Evolutionary conservation across 1,284 basidiomycete genomes (phyloP), one percentile per base, ranked within the genome.

Genomic region (Ustilago hordei): DNA sequence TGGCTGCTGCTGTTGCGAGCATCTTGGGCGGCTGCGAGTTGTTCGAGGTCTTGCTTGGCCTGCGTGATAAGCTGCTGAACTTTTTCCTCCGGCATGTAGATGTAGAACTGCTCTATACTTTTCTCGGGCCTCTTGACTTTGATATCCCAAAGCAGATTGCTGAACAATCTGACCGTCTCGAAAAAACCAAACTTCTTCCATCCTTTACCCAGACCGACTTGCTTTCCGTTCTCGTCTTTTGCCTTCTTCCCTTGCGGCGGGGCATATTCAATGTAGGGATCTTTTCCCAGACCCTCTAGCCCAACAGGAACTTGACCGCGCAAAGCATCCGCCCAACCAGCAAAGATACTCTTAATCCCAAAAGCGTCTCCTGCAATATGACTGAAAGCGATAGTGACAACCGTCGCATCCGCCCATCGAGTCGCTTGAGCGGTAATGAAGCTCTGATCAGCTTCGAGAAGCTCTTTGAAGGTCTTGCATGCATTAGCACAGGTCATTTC

Each of bases 391-490:
- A 71, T 61, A 5, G 59, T 59, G 17, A 71, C 52, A 4, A 31
- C 61, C 0, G 69, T 71, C 3, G 69, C 58, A 36, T 71, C 69
- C 2, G 32, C 12, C 53, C 48, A 71, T 23, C n/a, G 23, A 2
- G 69, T 71, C 17, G 69, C 69, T 9, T 65, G 63, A 3, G 69
- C 69, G 1, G 69, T 71, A 17, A 71, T 17, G 17, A 48, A 71
- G 6, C 55, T 45, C 41, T 71, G 69, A 41, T 71, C 69, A 8
- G 53, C 32, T 19, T 31, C 28, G 13, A 71, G 31, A 8, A 71
- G 45, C 52, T 71, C 48, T 35, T 62, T 65, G 19, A 39, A 65
- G 2, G 55, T 58, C 6, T 35, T 56, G 31, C 55, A 54, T 2
- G 63, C 63, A 13, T 71, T 71, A 17, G 34, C 31, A 38, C 69